A percentile compares a stretch with the other conserved stretches of the same genome.
Conservation (phyloP, 768 basidiomycete genomes). For the Pisolithus microcarpus region DNA sequence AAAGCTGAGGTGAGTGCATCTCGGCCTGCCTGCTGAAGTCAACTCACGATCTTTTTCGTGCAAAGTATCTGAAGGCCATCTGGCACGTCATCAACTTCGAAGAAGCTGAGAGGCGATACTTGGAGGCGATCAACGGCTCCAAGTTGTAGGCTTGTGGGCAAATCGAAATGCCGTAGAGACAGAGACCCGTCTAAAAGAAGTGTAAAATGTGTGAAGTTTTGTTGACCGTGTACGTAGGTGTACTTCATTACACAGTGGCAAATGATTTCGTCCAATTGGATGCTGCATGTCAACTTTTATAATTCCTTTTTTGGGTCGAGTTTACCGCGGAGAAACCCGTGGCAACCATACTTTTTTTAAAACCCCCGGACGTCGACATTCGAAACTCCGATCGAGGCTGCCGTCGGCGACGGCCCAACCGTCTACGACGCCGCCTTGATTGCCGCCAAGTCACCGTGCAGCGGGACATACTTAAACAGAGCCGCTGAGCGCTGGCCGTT, state of each 20-base stretch:
- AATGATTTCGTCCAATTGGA: neutral
- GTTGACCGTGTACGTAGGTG: neutral
- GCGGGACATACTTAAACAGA: too few relatives aligned
- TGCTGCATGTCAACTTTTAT: too few relatives aligned
- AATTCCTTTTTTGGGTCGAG: too few relatives aligned
- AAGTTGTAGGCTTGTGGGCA: conserved; percentile 28
- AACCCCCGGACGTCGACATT: too few relatives aligned
- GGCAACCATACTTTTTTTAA: too few relatives aligned
- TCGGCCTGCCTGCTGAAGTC: conserved; percentile 1
- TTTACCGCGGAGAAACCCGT: too few relatives aligned
- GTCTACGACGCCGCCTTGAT: too few relatives aligned
- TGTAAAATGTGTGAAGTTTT: neutral
- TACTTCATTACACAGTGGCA: neutral
- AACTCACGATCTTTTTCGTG: neutral
- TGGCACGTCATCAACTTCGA: conserved; percentile 69
- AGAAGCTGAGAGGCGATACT: conserved; percentile 65
- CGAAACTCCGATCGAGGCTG: too few relatives aligned
- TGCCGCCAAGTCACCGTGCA: too few relatives aligned
- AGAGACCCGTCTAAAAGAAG: neutral
- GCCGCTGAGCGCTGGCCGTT: too few relatives aligned
- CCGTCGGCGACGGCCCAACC: too few relatives aligned
- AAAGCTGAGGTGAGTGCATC: conserved; percentile 72
- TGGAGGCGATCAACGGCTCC: conserved; percentile 32
- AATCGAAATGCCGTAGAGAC: neutral
- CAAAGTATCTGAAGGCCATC: conserved; percentile 67